phyloP scores from a whole-genome alignment of 1,284 basidiomycete genomes.

The Ustilago nuda region DNA sequence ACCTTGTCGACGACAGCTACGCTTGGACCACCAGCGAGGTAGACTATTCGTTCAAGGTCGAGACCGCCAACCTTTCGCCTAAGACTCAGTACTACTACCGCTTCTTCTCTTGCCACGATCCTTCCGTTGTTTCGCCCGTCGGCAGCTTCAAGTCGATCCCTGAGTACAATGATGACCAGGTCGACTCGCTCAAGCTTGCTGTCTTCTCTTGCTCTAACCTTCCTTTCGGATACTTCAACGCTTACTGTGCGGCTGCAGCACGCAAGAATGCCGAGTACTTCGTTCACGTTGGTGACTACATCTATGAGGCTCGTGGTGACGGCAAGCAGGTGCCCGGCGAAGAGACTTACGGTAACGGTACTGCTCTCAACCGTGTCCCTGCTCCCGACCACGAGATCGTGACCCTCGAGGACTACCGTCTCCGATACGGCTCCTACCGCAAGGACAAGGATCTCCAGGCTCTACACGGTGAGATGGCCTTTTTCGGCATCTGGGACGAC shows the following conservation, averaged over 20 bases:
- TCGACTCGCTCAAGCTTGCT: conserved; percentile 74
- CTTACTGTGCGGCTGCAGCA: conserved; percentile 75
- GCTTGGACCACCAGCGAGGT: conserved; percentile 77
- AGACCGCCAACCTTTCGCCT: conserved; percentile 73
- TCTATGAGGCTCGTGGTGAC: conserved; percentile 64
- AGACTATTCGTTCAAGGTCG: conserved; percentile 76
- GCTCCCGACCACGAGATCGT: conserved; percentile 74
- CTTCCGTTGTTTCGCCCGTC: conserved; percentile 70
- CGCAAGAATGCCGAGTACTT: conserved; percentile 75
- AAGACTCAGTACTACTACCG: conserved; percentile 76
- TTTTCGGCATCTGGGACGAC: conserved; percentile 72
- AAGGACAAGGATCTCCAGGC: conserved; percentile 46
- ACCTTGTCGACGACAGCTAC: conserved; percentile 72
- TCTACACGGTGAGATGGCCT: conserved; percentile 33
- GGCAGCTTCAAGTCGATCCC: conserved; percentile 72
- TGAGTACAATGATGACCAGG: conserved; percentile 50
- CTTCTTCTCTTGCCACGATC: conserved; percentile 73
- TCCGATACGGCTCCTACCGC: conserved; percentile 75
- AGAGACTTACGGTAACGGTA: conserved; percentile 68
- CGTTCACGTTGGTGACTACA: conserved; percentile 77
- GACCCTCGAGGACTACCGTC: conserved; percentile 76
- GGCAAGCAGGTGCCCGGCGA: conserved; percentile 34
- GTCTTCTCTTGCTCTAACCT: conserved; percentile 77
- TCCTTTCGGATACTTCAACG: conserved; percentile 76
- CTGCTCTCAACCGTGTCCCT: conserved; percentile 65